Evolutionary conservation across 202 grass and related monocot species (phyloP).

Genomic region (Cymbopogon flexuosus): DNA sequence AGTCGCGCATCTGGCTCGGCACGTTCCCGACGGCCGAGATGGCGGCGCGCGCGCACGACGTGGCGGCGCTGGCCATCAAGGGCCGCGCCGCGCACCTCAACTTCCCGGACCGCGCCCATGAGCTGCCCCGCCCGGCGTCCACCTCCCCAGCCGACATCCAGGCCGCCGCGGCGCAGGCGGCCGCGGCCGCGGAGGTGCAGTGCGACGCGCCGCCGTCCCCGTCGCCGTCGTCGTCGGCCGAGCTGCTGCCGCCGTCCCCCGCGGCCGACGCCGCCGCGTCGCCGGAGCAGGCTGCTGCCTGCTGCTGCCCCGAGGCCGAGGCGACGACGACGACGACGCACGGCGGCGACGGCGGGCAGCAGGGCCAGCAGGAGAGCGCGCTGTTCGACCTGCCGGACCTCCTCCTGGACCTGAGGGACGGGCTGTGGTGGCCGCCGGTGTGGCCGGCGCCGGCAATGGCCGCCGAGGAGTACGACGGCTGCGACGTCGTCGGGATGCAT

Average conservation of each 20-base stretch:
- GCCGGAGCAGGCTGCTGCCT: background rate
- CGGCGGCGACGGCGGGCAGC: background rate
- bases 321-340: background rate
- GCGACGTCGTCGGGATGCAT: constrained; percentile 26
- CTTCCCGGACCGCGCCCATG: constrained; percentile 57
- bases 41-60: constrained; percentile 78
- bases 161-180: constrained; percentile 60
- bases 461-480: constrained; percentile 42
- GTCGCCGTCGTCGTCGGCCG: background rate
- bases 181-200: constrained; percentile 13
- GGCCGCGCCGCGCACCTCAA: constrained; percentile 74
- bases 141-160: constrained; percentile 76
- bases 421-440: constrained; percentile 40
- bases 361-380: constrained; percentile 28
- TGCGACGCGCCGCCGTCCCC: background rate
- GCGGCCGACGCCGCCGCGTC: background rate
- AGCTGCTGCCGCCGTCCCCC: background rate
- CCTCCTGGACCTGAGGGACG: constrained; percentile 68
- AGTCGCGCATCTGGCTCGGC: constrained; percentile 96
- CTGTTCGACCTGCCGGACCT: constrained; percentile 87
- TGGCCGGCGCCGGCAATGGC: constrained; percentile 31
- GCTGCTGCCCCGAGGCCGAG: background rate
- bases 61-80: constrained; percentile 75
- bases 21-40: constrained; percentile 82
- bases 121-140: constrained; percentile 73